Percentiles rank a stretch among this genome's conserved stretches.
Conservation (phyloP, 306 rosid genomes). For the Cicer judaicum region DNA sequence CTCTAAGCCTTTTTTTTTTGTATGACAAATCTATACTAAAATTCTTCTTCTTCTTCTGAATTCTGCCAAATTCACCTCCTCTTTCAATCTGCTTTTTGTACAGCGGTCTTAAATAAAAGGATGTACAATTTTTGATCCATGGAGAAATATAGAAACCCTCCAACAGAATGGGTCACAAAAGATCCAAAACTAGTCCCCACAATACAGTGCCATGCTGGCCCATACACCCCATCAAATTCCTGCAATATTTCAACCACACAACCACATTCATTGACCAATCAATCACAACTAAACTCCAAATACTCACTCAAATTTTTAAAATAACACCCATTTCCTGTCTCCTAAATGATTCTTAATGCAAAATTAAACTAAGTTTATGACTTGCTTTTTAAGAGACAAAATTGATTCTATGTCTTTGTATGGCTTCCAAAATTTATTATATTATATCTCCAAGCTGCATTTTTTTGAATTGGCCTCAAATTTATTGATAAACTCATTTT, state of each 20-base stretch:
- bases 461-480: too few relatives aligned
- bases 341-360: background rate
- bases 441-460: too few relatives aligned
- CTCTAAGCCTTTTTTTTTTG: constrained; percentile 33
- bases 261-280: constrained; percentile 49
- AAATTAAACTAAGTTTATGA: background rate
- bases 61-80: constrained; percentile 32
- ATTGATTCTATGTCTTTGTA: too few relatives aligned
- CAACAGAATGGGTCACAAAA: constrained; percentile 92
- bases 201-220: constrained; percentile 99
- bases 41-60: constrained; percentile 18
- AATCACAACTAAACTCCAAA: constrained; percentile 40
- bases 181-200: constrained; percentile 98
- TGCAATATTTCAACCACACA: constrained; percentile 58
- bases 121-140: constrained; percentile 87
- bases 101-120: constrained; percentile 89
- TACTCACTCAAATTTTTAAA: constrained; percentile 31
- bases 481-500: too few relatives aligned
- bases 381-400: background rate
- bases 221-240: constrained; percentile 97
- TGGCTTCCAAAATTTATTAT: too few relatives aligned
- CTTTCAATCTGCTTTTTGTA: constrained; percentile 78
- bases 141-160: constrained; percentile 92
- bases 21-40: constrained; percentile 41
- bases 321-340: background rate